Evolutionary conservation across 2,329 filamentous ascomycete genomes (phyloP).

Genomic region (Fusarium foetens): DNA sequence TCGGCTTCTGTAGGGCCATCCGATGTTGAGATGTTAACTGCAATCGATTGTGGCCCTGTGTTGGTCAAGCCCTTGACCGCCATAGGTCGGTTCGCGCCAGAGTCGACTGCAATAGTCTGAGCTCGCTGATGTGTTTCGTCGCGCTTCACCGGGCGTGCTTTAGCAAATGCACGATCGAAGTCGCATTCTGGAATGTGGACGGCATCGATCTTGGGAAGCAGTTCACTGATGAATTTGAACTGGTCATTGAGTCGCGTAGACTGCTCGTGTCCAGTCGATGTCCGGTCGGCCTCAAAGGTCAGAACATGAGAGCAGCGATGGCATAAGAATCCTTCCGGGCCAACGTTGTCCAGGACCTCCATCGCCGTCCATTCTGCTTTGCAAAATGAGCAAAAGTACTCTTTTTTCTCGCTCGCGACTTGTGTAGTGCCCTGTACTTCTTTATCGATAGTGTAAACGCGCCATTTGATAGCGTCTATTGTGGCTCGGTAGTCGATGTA

Average conservation of each 20-base stretch:
- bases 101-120: constrained; percentile 67
- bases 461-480: constrained; percentile 96
- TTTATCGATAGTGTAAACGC: constrained; percentile 87
- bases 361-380: constrained; percentile 88
- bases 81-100: constrained; percentile 65
- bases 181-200: constrained; percentile 78
- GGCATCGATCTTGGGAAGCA: constrained; percentile 81
- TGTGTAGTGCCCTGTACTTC: constrained; percentile 86
- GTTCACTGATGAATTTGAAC: constrained; percentile 80
- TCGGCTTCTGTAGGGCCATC: constrained; percentile 75
- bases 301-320: constrained; percentile 77
- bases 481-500: constrained; percentile 95
- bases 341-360: constrained; percentile 83
- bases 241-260: constrained; percentile 81
- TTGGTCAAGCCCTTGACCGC: constrained; percentile 76
- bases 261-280: constrained; percentile 76
- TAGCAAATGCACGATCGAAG: constrained; percentile 74
- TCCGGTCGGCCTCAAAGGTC: constrained; percentile 72
- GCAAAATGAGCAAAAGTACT: constrained; percentile 86
- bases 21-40: constrained; percentile 73
- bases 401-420: constrained; percentile 86
- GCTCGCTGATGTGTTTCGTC: constrained; percentile 74
- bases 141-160: constrained; percentile 71
- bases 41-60: constrained; percentile 74
- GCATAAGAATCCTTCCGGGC: constrained; percentile 80